Evolutionary conservation across 371 early-diverging fungal genomes (phyloP).

Genomic region (Mucor piriformis): DNA sequence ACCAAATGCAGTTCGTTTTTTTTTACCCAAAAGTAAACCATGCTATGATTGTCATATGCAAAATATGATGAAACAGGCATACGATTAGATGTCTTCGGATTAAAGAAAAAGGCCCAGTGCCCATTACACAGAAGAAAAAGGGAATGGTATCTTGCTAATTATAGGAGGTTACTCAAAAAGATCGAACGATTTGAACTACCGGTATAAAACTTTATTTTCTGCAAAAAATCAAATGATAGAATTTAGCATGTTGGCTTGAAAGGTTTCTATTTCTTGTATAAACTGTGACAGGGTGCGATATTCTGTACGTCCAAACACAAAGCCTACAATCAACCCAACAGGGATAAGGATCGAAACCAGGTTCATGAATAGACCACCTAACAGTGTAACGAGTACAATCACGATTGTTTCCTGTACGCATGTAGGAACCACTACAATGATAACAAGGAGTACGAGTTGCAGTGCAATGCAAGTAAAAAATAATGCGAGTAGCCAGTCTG

Average conservation of each 20-base stretch:
- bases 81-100: too few relatives aligned
- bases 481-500: background rate
- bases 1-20: too few relatives aligned
- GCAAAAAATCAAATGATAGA: too few relatives aligned
- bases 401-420: constrained; percentile 3
- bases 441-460: background rate
- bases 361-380: constrained; percentile 16
- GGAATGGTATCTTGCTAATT: too few relatives aligned
- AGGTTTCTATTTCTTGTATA: constrained; percentile 22
- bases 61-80: too few relatives aligned
- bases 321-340: constrained; percentile 26
- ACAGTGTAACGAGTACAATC: constrained; percentile 8
- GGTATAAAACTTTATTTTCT: too few relatives aligned
- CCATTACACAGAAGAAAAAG: too few relatives aligned
- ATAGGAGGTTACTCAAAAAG: too few relatives aligned
- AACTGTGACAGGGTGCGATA: constrained; percentile 22
- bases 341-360: background rate
- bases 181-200: too few relatives aligned
- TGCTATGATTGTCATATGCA: too few relatives aligned
- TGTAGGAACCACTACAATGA: constrained; percentile 13
- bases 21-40: too few relatives aligned
- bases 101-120: too few relatives aligned
- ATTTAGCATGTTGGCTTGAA: background rate
- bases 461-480: background rate
- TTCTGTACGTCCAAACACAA: constrained; percentile 34